These are phyloP conservation scores for Paramecium bursaria DNA, from an alignment of 73 alveolate species.

Conservation along the genomic window DNA sequence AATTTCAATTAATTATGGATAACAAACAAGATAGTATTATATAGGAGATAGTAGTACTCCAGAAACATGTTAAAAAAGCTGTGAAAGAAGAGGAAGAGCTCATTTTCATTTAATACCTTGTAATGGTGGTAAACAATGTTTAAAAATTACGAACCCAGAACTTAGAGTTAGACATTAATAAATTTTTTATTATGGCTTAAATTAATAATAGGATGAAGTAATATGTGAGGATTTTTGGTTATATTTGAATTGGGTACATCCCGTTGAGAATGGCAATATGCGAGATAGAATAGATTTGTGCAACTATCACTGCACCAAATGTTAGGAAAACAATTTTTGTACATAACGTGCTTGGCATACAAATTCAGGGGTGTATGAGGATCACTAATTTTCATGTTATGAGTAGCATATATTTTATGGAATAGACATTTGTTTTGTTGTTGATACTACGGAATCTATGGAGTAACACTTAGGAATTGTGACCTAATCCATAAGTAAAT, in stretches of 20 bases:
- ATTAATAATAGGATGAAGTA: conserved; percentile 19
- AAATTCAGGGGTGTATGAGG: background rate
- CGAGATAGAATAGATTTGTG: background rate
- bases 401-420: background rate
- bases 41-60: conserved; percentile 12
- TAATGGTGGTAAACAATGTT: conserved; percentile 1
- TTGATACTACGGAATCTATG: conserved; percentile 61
- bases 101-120: conserved; percentile 31
- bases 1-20: background rate
- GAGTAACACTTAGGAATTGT: background rate
- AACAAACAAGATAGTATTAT: background rate
- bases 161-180: conserved; percentile 2
- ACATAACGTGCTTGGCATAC: conserved; percentile 39
- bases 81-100: conserved; percentile 9
- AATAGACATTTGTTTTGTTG: conserved; percentile 4
- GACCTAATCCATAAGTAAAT: background rate
- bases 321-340: conserved; percentile 21
- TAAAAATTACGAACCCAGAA: background rate
- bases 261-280: background rate
- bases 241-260: conserved; percentile 11
- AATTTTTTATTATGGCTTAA: background rate
- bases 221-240: conserved; percentile 40
- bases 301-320: background rate
- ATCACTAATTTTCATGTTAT: background rate
- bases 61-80: conserved; percentile 16